phyloP scores from a whole-genome alignment of 768 basidiomycete species.

The Cyclocybe aegerita region DNA sequence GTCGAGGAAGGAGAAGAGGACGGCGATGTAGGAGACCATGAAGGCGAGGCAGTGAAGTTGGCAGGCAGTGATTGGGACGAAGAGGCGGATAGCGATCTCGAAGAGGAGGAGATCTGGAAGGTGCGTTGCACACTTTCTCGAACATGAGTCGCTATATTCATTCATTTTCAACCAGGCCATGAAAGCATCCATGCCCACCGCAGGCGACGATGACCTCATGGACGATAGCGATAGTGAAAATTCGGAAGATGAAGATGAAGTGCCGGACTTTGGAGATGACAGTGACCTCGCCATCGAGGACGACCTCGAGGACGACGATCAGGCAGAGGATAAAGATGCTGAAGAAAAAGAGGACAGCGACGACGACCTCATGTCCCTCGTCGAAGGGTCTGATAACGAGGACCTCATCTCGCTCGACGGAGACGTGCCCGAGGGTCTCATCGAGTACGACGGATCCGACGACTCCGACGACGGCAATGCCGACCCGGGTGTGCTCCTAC shows the following conservation, averaged over 20 bases:
- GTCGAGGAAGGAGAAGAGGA: constrained; percentile 35
- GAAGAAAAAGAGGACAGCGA: constrained; percentile 32
- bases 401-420: constrained; percentile 61
- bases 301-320: constrained; percentile 24
- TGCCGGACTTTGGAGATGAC: constrained; percentile 25
- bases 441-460: constrained; percentile 61
- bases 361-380: constrained; percentile 51
- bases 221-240: constrained; percentile 37
- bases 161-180: constrained; percentile 59
- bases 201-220: constrained; percentile 46
- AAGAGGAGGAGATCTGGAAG: constrained; percentile 82
- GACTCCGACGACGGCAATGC: constrained; percentile 38
- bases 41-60: constrained; percentile 36
- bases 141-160: too few relatives aligned
- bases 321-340: constrained; percentile 32
- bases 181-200: constrained; percentile 79
- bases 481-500: constrained; percentile 51
- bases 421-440: constrained; percentile 54
- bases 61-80: constrained; percentile 34
- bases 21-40: constrained; percentile 37
- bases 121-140: constrained; percentile 48
- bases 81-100: constrained; percentile 41
- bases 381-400: constrained; percentile 70
- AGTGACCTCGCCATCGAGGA: constrained; percentile 14
- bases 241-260: constrained; percentile 27